Base-by-base conservation (phyloP, 2,329 filamentous ascomycete genomes). In the Graphilbum ipis-grandicollis region DNA sequence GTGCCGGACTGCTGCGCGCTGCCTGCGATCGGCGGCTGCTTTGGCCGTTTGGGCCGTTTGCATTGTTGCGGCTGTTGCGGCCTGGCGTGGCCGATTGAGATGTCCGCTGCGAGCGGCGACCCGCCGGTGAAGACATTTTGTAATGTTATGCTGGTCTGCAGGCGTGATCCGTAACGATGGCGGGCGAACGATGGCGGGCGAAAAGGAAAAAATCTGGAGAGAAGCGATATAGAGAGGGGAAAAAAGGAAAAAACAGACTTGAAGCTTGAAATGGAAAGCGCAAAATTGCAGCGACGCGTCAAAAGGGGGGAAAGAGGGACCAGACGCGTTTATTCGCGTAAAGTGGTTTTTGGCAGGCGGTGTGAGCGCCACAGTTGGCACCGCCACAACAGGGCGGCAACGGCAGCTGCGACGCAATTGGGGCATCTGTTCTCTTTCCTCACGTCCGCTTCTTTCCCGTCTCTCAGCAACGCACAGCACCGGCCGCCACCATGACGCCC, bases 111-210 rank as follows among this genome's bases (percentile, higher is more conserved):
- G 62, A 47, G 62, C 60, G 42, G 64, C 43, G 43, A 22, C 42
- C 23, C 35, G 40, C 56, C 29, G 73, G 73, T 19, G 74, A 77
- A 50, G 74, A 79, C 73, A 78, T 78, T n/a, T n/a, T n/a, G n/a
- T n/a, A n/a, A n/a, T n/a, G n/a, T n/a, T n/a, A n/a, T n/a, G n/a
- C n/a, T n/a, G n/a, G n/a, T n/a, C n/a, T n/a, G n/a, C n/a, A n/a
- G n/a, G 26, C 10, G 26, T 9, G 26, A 28, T 28, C 12, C 7
- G 8, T 22, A 17, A 21, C 10, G 19, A n/a, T 21, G 10, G 32
- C 23, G 31, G 30, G 31, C 12, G 35, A 25, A 13, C 26, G 23
- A 38, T 17, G 5, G 15, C 13, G 18, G 23, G 12, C 23, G 23
- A 12, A 25, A 25, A 8, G 23, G 23, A 12, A 12, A 8, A 12